phyloP scores from a whole-genome alignment of 805 yeast species.

The Kodamaea sagamina region DNA sequence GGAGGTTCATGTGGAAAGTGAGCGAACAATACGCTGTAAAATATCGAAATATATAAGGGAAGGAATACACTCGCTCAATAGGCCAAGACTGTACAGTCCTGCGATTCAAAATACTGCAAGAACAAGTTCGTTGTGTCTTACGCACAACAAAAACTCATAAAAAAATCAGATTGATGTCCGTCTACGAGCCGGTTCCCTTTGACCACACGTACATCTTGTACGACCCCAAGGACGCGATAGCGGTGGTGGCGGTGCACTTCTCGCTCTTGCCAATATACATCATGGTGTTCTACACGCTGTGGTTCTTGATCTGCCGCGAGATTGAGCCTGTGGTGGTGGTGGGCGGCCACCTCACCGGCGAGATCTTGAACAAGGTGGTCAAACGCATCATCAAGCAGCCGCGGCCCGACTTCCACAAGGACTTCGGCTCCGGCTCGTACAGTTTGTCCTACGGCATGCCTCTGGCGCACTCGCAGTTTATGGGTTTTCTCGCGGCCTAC shows the following conservation, averaged over 20 bases:
- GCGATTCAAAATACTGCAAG: too few relatives aligned
- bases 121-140: too few relatives aligned
- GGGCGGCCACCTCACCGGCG: constrained; percentile 82
- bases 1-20: too few relatives aligned
- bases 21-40: too few relatives aligned
- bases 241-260: constrained; percentile 64
- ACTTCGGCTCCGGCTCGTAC: constrained; percentile 45
- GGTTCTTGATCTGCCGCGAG: constrained; percentile 82
- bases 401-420: constrained; percentile 63
- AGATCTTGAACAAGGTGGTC: constrained; percentile 65
- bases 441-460: constrained; percentile 91
- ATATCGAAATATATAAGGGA: too few relatives aligned
- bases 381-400: constrained; percentile 68
- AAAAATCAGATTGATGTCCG: too few relatives aligned
- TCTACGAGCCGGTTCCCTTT: constrained; percentile 54
- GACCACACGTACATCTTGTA: constrained; percentile 87
- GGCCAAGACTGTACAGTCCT: not conserved
- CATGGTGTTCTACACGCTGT: constrained; percentile 75
- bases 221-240: constrained; percentile 62
- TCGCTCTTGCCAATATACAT: constrained; percentile 81
- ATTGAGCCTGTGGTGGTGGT: constrained; percentile 82
- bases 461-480: constrained; percentile 92
- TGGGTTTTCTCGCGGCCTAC: constrained; percentile 79
- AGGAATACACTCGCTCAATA: too few relatives aligned
- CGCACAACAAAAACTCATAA: too few relatives aligned